These are phyloP conservation scores for Geranomyces michiganensis DNA, from an alignment of 192 early-diverging fungal species.

Conservation along the genomic window DNA sequence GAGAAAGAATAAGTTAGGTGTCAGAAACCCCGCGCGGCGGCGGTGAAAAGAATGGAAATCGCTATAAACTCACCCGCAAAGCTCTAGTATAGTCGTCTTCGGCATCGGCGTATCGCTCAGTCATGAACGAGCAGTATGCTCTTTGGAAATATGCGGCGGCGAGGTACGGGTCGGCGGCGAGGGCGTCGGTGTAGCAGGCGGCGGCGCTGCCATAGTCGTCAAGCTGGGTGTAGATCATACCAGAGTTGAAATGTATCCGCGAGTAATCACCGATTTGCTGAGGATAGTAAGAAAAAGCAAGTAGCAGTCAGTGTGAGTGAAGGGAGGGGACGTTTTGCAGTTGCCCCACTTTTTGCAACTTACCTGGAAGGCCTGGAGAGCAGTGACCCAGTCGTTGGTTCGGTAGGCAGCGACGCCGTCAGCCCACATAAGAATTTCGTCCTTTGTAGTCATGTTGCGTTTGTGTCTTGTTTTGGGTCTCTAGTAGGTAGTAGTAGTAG, in stretches of 20 bases:
- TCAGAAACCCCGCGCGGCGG: neutral
- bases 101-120: constrained; percentile 70
- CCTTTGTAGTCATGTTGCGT: constrained; percentile 37
- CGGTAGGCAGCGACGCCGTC: constrained; percentile 37
- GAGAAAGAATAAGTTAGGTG: neutral
- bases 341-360: too few species aligned
- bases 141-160: constrained; percentile 95
- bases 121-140: constrained; percentile 78
- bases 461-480: too few species aligned
- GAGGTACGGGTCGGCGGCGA: constrained; percentile 82
- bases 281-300: neutral
- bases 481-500: too few species aligned
- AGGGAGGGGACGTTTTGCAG: too few species aligned
- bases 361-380: constrained; percentile 37
- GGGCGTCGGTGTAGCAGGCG: constrained; percentile 56
- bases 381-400: constrained; percentile 22
- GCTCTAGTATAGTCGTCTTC: constrained; percentile 81
- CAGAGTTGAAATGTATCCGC: constrained; percentile 92
- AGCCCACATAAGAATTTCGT: constrained; percentile 41
- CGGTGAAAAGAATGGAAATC: too few species aligned
- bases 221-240: constrained; percentile 75
- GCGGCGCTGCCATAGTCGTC: constrained; percentile 75
- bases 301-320: too few species aligned
- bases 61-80: constrained; percentile 35
- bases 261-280: constrained; percentile 83